Evolutionary conservation across 768 basidiomycete species (phyloP), one percentile per base, ranked within the genome.

Genomic region (Phylloporus sp.): DNA sequence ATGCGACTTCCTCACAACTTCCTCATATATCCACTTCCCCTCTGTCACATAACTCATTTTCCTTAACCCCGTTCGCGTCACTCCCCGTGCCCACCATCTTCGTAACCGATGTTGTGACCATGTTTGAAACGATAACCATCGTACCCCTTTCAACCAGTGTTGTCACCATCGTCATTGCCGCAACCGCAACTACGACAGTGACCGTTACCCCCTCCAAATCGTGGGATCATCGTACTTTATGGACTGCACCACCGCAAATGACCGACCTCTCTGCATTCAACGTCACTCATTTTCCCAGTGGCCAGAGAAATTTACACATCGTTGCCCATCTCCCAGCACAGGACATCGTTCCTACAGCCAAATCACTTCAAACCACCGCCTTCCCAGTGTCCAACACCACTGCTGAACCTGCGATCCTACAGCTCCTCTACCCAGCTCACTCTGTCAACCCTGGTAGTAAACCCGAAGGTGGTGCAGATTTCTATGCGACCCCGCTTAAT

Each of bases 391-490:
- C 53, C 38, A 54, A 62, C 9, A 66, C 63, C 64, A 59, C 61
- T 45, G 66, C 72, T 59, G 45, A 63, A 6, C 68, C 67, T 29
- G 66, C 84, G 0, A 68, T 78, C 46, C 64, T 91, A 11, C 84
- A 85, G 54, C 70, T 91, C 20, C 69, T 80, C 53, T 91, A 87
- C 59, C 89, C 88, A 4, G 76, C 74, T 20, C 70, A 76, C 43
- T 89, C 88, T 1, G 77, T 85, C 63, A 86, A 89, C 64, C 89
- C 89, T 2, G 77, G 70, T 0, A 75, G 73, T 38, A 68, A 73
- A 23, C 86, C 86, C 3, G 68, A 75, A 53, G 90, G 90, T 31
- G 90, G 90, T 2, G 80, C 86, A 0, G 80, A 89, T 57, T 91
- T 92, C 65, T 82, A 80, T 56, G 76, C 81, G 7, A 50, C 59